Evolutionary conservation across 352 stramenopile genomes (phyloP).

Genomic region (Phytophthora capsici): DNA sequence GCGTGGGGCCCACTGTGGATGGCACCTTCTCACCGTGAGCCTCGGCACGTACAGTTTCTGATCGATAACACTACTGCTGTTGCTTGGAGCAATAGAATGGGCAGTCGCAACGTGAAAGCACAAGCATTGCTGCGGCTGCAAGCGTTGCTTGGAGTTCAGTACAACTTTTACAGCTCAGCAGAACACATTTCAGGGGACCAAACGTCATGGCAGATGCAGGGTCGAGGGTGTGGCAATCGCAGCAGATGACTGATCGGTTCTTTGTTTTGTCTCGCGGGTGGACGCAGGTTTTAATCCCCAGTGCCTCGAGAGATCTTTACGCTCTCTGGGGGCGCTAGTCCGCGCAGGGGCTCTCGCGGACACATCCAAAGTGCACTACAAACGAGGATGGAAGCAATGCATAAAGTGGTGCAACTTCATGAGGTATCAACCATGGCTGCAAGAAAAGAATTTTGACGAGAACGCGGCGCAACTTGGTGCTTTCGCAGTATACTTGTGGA

Average conservation of each 20-base stretch:
- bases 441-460: background rate
- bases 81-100: constrained; percentile 1
- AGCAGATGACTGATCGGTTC: background rate
- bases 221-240: constrained; percentile 14
- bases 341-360: constrained; percentile 6
- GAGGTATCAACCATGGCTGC: constrained; percentile 1
- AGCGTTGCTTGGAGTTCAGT: background rate
- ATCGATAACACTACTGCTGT: constrained; percentile 17
- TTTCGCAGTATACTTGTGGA: constrained; percentile 27
- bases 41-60: constrained; percentile 5
- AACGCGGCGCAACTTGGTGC: constrained; percentile 13
- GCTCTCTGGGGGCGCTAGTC: constrained; percentile 10
- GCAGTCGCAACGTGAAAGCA: background rate
- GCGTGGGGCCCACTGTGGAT: background rate
- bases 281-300: constrained; percentile 3
- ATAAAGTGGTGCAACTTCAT: constrained; percentile 6
- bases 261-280: constrained; percentile 1
- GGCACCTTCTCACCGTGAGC: background rate
- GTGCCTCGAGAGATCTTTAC: constrained; percentile 4
- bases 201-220: no score
- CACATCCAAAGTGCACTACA: background rate
- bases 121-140: constrained; percentile 1
- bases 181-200: constrained; percentile 7
- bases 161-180: constrained; percentile 4
- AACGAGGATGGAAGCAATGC: constrained; percentile 1